A percentile compares a stretch with the other conserved stretches of the same genome.
These are phyloP conservation scores for Syzygium malaccense DNA, from an alignment of 441 rosid genomes.

Conservation along the genomic window DNA sequence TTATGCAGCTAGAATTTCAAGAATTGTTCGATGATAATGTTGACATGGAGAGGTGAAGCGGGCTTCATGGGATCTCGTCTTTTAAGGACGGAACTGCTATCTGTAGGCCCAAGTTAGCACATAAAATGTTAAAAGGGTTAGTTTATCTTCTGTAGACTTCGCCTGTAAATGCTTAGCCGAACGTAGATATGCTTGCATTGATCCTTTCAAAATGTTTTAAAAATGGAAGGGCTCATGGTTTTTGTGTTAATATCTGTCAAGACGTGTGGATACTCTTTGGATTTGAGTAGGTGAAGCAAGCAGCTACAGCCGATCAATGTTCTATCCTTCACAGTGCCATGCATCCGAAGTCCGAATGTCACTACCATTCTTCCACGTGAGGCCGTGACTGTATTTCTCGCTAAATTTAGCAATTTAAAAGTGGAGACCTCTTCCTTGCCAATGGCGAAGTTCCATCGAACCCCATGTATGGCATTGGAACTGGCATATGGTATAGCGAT, in stretches of 20 bases:
- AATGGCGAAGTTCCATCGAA: not conserved
- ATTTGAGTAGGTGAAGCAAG: not conserved
- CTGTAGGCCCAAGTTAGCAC: not conserved
- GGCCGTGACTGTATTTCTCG: not conserved
- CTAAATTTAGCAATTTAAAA: not conserved
- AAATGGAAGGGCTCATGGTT: constrained; percentile 1
- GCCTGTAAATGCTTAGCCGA: constrained; percentile 19
- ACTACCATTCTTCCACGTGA: not conserved
- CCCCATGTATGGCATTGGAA: not conserved
- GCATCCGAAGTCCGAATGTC: not conserved
- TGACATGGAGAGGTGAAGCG: constrained; percentile 13
- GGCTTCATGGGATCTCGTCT: not conserved
- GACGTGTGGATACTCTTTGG: not conserved
- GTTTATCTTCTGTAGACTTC: constrained; percentile 5
- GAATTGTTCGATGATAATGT: constrained; percentile 9
- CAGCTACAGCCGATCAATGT: not conserved
- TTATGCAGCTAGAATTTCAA: constrained; percentile 51
- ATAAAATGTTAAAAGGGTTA: not conserved
- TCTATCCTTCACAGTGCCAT: not conserved
- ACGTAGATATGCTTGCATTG: not conserved
- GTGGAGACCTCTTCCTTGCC: not conserved
- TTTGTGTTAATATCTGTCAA: not conserved
- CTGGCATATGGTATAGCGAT: not conserved
- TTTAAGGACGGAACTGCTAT: not conserved
- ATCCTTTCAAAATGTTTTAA: constrained; percentile 9